Conservation (phyloP, 2,329 filamentous ascomycete species). For the Plectosphaerella plurivora region DNA sequence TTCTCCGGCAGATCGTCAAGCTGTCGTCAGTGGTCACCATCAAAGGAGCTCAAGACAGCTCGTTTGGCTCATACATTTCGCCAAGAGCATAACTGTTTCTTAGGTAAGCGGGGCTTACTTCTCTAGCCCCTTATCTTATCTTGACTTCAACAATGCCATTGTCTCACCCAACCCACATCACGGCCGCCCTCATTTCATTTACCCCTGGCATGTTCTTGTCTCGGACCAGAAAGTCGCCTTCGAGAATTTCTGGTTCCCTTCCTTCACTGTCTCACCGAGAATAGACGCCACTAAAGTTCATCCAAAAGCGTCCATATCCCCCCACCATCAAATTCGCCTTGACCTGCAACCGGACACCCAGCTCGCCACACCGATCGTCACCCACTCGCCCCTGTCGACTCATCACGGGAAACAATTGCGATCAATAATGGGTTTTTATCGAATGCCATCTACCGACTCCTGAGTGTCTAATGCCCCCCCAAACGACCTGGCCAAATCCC, state of each 20-base stretch:
- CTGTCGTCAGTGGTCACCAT: not conserved
- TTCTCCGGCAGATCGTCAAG: not conserved
- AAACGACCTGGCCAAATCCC: not conserved
- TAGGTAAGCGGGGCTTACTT: not conserved
- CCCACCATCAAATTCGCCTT: not conserved
- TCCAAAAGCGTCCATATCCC: not conserved
- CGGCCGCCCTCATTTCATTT: too few relatives aligned
- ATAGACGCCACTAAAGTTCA: not conserved
- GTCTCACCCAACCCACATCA: not conserved
- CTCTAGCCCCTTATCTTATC: not conserved
- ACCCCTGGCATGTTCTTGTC: not conserved
- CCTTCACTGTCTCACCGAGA: not conserved
- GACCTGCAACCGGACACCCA: not conserved
- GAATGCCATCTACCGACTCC: not conserved
- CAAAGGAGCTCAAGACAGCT: not conserved
- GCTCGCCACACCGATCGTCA: too few relatives aligned
- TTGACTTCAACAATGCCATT: not conserved
- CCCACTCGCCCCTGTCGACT: too few relatives aligned
- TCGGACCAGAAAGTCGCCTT: not conserved
- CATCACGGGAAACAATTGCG: too few relatives aligned
- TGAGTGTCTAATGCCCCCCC: not conserved
- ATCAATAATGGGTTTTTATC: not conserved
- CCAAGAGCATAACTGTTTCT: not conserved
- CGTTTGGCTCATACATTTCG: not conserved
- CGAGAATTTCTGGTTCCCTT: not conserved